Conservation (phyloP, 202 grass and related monocot genomes). For the Schoenoplectus tabernaemontani region DNA sequence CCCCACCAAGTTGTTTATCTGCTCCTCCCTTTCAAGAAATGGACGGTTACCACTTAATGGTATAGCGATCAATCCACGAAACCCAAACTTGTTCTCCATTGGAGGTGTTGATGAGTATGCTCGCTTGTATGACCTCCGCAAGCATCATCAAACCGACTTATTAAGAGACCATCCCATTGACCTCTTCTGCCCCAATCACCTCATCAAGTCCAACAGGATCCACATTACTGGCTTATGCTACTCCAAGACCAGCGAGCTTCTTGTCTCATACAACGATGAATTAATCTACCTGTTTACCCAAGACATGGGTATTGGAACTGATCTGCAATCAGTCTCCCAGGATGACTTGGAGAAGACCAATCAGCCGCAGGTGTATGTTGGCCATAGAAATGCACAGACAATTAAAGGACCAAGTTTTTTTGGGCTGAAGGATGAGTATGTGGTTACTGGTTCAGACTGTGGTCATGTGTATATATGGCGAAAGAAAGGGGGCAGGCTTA, state of each 20-base stretch:
- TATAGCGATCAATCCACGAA: constrained; percentile 58
- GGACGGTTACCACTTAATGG: constrained; percentile 40
- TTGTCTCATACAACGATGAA: constrained; percentile 82
- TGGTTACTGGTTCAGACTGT: constrained; percentile 74
- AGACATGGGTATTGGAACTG: constrained; percentile 55
- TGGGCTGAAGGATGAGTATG: constrained; percentile 72
- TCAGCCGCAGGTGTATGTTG: constrained; percentile 45
- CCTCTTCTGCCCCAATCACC: constrained; percentile 61
- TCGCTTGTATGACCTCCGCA: constrained; percentile 74
- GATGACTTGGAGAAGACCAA: constrained; percentile 30
- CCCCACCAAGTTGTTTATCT: constrained; percentile 56
- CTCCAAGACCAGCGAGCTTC: constrained; percentile 56
- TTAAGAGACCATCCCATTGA: constrained; percentile 42
- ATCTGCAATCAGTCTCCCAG: constrained; percentile 27
- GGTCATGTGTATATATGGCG: constrained; percentile 78
- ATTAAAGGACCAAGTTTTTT: constrained; percentile 81
- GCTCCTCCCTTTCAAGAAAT: constrained; percentile 48
- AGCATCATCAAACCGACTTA: constrained; percentile 23
- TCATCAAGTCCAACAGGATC: constrained; percentile 33
- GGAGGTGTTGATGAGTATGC: constrained; percentile 71
- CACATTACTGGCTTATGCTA: constrained; percentile 61
- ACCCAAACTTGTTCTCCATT: constrained; percentile 58
- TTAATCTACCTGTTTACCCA: constrained; percentile 60
- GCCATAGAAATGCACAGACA: constrained; percentile 69
- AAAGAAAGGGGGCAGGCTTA: constrained; percentile 58